Evolutionary conservation across 2,329 filamentous ascomycete species (phyloP).

Genomic region (Monilinia aucupariae): DNA sequence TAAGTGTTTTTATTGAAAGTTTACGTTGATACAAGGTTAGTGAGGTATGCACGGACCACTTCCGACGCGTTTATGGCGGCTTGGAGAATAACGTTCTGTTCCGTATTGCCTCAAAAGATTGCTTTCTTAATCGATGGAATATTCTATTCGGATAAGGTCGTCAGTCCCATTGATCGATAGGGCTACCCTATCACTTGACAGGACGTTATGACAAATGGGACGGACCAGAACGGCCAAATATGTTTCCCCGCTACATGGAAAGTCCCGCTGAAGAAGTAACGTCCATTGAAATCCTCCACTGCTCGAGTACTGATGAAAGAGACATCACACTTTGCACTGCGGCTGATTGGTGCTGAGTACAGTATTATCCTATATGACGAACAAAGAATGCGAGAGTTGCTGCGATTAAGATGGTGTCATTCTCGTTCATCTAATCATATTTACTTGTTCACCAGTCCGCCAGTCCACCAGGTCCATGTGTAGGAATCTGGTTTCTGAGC

Average conservation of each 20-base stretch:
- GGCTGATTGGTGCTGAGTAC: neutral
- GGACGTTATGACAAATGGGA: too few species aligned
- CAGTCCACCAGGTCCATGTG: neutral
- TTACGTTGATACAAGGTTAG: too few species aligned
- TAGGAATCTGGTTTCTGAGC: neutral
- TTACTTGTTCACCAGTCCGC: neutral
- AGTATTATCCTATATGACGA: neutral
- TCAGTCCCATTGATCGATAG: too few species aligned
- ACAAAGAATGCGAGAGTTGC: neutral
- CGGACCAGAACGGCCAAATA: neutral
- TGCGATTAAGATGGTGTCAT: neutral
- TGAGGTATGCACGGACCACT: too few species aligned
- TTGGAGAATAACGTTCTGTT: too few species aligned
- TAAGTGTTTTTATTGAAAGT: too few species aligned
- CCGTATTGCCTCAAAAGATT: too few species aligned
- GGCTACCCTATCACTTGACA: too few species aligned
- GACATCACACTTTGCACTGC: neutral
- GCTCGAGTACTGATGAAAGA: neutral
- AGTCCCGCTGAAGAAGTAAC: neutral
- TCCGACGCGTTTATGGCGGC: too few species aligned
- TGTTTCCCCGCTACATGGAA: conserved; percentile 6
- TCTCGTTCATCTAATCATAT: neutral
- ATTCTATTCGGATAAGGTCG: too few species aligned
- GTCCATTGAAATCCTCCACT: neutral
- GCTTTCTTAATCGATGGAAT: too few species aligned